Conservation (phyloP, 306 rosid genomes). For the Quercus variabilis region DNA sequence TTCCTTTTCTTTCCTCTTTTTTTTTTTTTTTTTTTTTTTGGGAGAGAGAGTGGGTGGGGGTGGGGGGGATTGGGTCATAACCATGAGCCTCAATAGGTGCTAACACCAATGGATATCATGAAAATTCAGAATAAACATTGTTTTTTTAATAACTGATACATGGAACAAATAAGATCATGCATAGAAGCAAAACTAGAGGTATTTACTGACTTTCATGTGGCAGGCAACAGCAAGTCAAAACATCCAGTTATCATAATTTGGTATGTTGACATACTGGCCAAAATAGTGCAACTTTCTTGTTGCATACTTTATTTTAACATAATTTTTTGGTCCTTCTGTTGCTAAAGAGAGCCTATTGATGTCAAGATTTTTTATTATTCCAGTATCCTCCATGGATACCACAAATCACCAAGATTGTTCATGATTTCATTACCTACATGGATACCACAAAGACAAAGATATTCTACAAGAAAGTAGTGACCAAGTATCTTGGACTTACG, state of each 20-base stretch:
- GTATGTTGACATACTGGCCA: neutral
- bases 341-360: neutral
- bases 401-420: neutral
- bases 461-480: neutral
- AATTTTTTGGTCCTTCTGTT: neutral
- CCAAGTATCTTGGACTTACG: conserved; percentile 35
- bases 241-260: neutral
- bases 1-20: too few species aligned
- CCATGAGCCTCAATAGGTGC: too few species aligned
- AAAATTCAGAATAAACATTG: too few species aligned
- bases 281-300: neutral
- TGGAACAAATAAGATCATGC: neutral
- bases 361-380: neutral
- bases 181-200: neutral
- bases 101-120: too few species aligned
- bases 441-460: conserved; percentile 1
- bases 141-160: too few species aligned
- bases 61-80: too few species aligned
- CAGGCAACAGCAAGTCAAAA: neutral
- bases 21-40: too few species aligned
- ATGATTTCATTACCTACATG: too few species aligned
- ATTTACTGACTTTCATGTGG: neutral
- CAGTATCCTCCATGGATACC: neutral
- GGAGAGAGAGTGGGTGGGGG: too few species aligned
- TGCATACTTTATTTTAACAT: neutral